Evolutionary conservation across 768 basidiomycete genomes (phyloP).

Genomic region (Trametopsis cervina): DNA sequence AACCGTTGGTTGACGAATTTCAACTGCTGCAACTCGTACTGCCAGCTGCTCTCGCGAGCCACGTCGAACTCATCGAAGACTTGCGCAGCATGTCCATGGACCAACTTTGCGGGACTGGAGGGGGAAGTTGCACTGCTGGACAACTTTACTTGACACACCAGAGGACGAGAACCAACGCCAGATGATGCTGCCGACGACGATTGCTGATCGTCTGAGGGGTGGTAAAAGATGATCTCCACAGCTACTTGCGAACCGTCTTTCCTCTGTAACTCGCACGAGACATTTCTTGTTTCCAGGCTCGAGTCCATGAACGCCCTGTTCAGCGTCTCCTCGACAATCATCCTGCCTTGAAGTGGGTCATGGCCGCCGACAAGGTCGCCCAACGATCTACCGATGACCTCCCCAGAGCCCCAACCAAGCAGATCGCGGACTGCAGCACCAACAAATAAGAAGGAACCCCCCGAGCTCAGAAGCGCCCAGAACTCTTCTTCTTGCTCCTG

Average conservation of each 20-base stretch:
- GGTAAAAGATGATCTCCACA: conserved; percentile 33
- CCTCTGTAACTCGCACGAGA: conserved; percentile 32
- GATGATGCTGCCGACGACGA: neutral
- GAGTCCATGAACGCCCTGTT: conserved; percentile 7
- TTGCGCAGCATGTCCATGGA: conserved; percentile 27
- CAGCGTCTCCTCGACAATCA: conserved; percentile 20
- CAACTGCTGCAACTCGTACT: conserved; percentile 86
- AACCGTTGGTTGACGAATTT: conserved; percentile 63
- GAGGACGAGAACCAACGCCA: conserved; percentile 7
- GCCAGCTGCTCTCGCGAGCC: conserved; percentile 74
- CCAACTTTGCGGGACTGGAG: conserved; percentile 1
- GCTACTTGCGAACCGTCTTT: conserved; percentile 28
- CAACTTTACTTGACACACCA: conserved; percentile 24
- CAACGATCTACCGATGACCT: conserved; percentile 44
- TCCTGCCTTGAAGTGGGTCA: conserved; percentile 13
- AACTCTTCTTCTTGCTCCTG: conserved; percentile 34
- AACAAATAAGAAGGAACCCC: conserved; percentile 44
- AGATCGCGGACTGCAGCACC: conserved; percentile 50
- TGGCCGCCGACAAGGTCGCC: conserved; percentile 26
- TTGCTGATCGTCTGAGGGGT: conserved; percentile 20
- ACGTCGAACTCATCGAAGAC: conserved; percentile 72
- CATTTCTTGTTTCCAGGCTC: conserved; percentile 19
- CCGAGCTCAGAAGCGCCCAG: conserved; percentile 46
- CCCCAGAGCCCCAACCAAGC: conserved; percentile 53
- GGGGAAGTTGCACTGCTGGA: conserved; percentile 1